Evolutionary conservation across 225 moss, liverwort and hornwort genomes (phyloP), one percentile per base, ranked within the genome.

Genomic region (Sphagnum contortum): DNA sequence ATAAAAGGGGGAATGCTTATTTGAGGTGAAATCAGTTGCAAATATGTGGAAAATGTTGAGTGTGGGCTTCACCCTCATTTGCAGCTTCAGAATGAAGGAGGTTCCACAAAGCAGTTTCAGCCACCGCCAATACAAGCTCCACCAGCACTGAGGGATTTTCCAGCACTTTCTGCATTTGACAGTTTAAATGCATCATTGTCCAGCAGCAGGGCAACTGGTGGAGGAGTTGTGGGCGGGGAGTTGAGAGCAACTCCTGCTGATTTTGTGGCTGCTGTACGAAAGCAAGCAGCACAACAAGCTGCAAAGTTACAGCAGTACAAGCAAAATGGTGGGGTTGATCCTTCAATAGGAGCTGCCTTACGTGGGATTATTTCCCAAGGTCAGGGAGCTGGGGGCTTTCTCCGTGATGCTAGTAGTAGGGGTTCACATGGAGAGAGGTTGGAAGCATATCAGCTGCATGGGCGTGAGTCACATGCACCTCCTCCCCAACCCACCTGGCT

Each of bases 81-180:
- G 75, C 79, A 86, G 79, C 52, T 79, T 56, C 81, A 87, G 68
- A 80, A 79, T 46, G 80, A 87, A 59, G 80, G 83, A 12, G 62
- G 66, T 48, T 65, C 79, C 44, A 64, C 10, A 0, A 77, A 77
- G 47, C 77, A 76, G 49, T 77, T 83, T 10, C 77, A 80, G 73
- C 51, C 56, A 12, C 63, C 83, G 10, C 57, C 80, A 5, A 48
- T 76, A 29, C 68, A 73, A 5, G 66, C 73, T 0, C 78, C 84
- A 65, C 83, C 83, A 49, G 76, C 87, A 12, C 63, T 74, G 1
- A 66, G 74, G 48, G 81, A 84, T 65, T 87, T 87, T 48, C 87
- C 87, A 14, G 78, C 80, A 45, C 61, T 84, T 53, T 60, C 57
- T 0, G 79, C 76, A 4, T 66, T 86, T 7, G 82, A 86, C 45